These are phyloP conservation scores for Cystofilobasidium macerans DNA, from an alignment of 768 basidiomycete species.

Conservation along the genomic window DNA sequence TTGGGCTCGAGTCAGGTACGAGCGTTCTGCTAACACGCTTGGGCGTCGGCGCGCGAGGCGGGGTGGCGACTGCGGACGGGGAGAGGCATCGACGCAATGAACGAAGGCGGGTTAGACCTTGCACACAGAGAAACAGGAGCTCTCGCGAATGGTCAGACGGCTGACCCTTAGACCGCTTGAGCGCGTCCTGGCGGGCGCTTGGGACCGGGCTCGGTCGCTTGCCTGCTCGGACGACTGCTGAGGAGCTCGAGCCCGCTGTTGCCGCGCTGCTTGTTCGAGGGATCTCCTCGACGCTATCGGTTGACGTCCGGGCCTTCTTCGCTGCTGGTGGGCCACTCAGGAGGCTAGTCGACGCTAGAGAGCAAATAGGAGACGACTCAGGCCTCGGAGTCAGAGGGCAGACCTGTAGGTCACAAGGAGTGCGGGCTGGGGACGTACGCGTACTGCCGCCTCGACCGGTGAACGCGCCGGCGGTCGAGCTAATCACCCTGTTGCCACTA, in stretches of 20 bases:
- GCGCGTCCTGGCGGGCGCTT: not conserved
- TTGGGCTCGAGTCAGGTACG: conserved; percentile 1
- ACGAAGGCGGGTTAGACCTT: not conserved
- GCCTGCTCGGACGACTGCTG: not conserved
- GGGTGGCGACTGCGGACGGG: not conserved
- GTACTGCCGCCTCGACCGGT: too few relatives aligned
- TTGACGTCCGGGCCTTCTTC: not conserved
- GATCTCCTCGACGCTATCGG: conserved; percentile 2
- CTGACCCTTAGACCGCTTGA: not conserved
- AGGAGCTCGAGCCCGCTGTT: not conserved
- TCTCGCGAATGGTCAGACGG: too few relatives aligned
- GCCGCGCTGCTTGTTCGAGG: not conserved
- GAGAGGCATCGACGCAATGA: not conserved
- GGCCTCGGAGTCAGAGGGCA: too few relatives aligned
- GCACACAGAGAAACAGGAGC: not conserved
- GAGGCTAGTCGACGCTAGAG: not conserved
- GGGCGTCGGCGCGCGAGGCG: not conserved
- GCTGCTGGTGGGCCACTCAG: not conserved
- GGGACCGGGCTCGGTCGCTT: not conserved
- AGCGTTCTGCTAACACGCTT: not conserved
- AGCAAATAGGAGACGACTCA: too few relatives aligned
- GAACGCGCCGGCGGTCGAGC: too few relatives aligned
- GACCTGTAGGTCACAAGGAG: too few relatives aligned
- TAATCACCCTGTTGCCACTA: too few relatives aligned
- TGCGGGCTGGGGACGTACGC: too few relatives aligned